A percentile compares a stretch with the other conserved stretches of the same genome.
Evolutionary conservation across 2,329 filamentous ascomycete species (phyloP).

Genomic region (Pyrenophora graminea): DNA sequence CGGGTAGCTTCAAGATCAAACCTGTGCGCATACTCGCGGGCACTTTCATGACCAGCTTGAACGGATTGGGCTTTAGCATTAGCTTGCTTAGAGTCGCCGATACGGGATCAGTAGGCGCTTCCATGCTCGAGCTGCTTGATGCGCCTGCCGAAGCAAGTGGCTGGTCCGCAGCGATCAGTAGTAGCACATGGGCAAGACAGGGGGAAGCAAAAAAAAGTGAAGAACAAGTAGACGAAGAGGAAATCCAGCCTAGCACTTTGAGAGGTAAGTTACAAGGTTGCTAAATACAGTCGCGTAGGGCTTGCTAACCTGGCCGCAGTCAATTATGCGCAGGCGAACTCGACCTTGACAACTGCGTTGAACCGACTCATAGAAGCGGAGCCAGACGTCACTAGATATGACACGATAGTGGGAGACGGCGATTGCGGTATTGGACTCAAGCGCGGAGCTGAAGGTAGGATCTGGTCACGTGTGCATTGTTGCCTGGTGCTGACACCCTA

Average conservation of each 20-base stretch:
- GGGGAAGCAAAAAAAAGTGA: constrained; percentile 49
- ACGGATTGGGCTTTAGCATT: constrained; percentile 72
- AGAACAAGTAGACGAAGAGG: constrained; percentile 47
- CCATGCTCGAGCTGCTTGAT: constrained; percentile 70
- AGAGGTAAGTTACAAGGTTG: constrained; percentile 47
- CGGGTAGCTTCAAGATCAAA: constrained; percentile 61
- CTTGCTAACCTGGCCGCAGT: constrained; percentile 44
- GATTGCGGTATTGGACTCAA: constrained; percentile 88
- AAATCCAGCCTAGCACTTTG: constrained; percentile 59
- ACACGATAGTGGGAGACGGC: constrained; percentile 85
- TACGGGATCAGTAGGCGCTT: constrained; percentile 60
- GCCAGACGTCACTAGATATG: constrained; percentile 67
- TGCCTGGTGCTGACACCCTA: constrained; percentile 29
- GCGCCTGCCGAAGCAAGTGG: constrained; percentile 69
- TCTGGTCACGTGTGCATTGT: constrained; percentile 38
- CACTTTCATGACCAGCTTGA: constrained; percentile 73
- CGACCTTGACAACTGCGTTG: constrained; percentile 60
- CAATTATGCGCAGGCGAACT: constrained; percentile 57
- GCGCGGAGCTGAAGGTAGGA: constrained; percentile 73
- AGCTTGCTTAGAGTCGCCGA: constrained; percentile 67
- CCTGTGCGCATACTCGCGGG: constrained; percentile 66
- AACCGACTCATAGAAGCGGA: constrained; percentile 67
- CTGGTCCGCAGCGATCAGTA: constrained; percentile 65
- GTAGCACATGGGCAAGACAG: constrained; percentile 62
- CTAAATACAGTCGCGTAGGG: background rate